Evolutionary conservation across 805 yeast genomes (phyloP).

Genomic region (Candida taoyuanica): DNA sequence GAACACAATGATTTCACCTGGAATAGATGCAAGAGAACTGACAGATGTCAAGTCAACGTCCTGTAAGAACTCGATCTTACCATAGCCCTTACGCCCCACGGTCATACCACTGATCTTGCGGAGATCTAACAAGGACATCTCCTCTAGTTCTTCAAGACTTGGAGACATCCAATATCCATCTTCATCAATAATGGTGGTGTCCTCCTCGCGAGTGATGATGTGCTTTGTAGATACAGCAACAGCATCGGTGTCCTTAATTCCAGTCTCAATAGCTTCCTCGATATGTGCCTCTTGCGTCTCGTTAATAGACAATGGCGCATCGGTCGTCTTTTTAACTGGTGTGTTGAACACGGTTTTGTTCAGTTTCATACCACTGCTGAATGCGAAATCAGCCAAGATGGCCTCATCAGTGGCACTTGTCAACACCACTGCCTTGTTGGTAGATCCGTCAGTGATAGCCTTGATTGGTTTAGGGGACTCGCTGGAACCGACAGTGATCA

Average conservation of each 20-base stretch:
- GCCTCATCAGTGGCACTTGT: conserved; percentile 56
- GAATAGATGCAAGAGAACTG: conserved; percentile 54
- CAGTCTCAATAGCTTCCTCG: conserved; percentile 1
- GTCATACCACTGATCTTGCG: conserved; percentile 58
- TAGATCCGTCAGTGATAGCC: neutral
- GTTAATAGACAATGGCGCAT: neutral
- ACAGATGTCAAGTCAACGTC: conserved; percentile 82
- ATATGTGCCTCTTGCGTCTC: conserved; percentile 1
- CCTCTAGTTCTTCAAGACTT: conserved; percentile 54
- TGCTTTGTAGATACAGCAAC: neutral
- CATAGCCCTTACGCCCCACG: conserved; percentile 72
- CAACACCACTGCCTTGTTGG: conserved; percentile 27
- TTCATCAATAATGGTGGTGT: conserved; percentile 33
- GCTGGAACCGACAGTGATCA: neutral
- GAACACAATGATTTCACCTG: conserved; percentile 63
- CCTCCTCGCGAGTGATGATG: conserved; percentile 8
- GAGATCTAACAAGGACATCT: conserved; percentile 57
- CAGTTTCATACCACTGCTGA: conserved; percentile 7
- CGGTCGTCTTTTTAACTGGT: conserved; percentile 5
- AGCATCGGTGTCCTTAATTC: neutral
- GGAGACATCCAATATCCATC: conserved; percentile 91
- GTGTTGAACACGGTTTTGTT: conserved; percentile 11
- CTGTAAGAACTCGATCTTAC: conserved; percentile 66
- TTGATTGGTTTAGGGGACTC: conserved; percentile 4
- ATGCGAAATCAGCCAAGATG: conserved; percentile 40